Evolutionary conservation across 2,329 filamentous ascomycete species (phyloP).

Genomic region (Neoascochyta sp.): DNA sequence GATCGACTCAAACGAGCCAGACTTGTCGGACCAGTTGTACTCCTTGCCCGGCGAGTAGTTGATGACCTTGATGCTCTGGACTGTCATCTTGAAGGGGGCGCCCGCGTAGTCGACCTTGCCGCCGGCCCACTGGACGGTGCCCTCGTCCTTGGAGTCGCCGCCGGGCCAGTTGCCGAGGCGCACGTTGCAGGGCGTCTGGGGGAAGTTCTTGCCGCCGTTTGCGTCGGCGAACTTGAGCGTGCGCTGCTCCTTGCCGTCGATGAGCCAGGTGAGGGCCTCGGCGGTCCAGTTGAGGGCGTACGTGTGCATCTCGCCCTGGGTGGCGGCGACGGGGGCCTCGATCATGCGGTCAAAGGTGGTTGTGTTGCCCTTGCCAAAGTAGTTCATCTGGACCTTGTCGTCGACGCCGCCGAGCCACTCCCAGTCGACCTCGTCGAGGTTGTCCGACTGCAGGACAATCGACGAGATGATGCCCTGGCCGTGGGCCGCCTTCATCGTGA

Average conservation of each 20-base stretch:
- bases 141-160: slow-evolving; percentile 49
- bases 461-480: slow-evolving; percentile 75
- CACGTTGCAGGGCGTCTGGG: slow-evolving; percentile 70
- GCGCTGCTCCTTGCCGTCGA: slow-evolving; percentile 65
- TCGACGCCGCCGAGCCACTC: slow-evolving; percentile 70
- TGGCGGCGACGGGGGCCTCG: slow-evolving; percentile 55
- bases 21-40: slow-evolving; percentile 51
- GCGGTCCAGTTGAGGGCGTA: slow-evolving; percentile 72
- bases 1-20: slow-evolving; percentile 49
- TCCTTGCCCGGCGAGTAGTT: slow-evolving; percentile 52
- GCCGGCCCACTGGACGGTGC: slow-evolving; percentile 66
- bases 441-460: slow-evolving; percentile 78
- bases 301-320: slow-evolving; percentile 59
- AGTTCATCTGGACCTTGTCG: slow-evolving; percentile 66
- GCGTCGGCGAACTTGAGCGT: slow-evolving; percentile 58
- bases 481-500: slow-evolving; percentile 70
- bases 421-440: slow-evolving; percentile 85
- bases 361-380: slow-evolving; percentile 67
- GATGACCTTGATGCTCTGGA: slow-evolving; percentile 49
- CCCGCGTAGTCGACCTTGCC: slow-evolving; percentile 50
- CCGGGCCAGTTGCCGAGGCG: slow-evolving; percentile 48
- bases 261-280: slow-evolving; percentile 62
- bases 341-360: slow-evolving; percentile 67
- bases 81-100: slow-evolving; percentile 51
- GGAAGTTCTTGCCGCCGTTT: slow-evolving; percentile 60